These are phyloP conservation scores for Yamadazyma dendronema DNA, from an alignment of 1,139 yeast species.

Conservation along the genomic window DNA sequence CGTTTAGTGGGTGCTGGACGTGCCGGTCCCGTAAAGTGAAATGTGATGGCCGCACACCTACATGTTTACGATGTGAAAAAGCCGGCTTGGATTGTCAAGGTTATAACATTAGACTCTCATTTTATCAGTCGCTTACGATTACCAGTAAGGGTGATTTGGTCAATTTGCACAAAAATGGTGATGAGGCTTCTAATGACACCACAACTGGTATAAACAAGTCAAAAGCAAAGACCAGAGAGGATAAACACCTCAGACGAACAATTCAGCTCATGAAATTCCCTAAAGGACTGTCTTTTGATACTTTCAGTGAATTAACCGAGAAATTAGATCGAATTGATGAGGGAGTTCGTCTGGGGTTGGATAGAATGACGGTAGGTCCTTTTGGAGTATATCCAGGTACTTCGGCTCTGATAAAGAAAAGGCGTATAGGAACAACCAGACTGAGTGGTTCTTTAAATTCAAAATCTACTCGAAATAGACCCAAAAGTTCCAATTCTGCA, in stretches of 20 bases:
- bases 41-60: slow-evolving; percentile 46
- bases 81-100: slow-evolving; percentile 43
- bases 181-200: neutral
- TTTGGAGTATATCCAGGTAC: slow-evolving; percentile 20
- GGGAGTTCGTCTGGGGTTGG: slow-evolving; percentile 9
- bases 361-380: slow-evolving; percentile 28
- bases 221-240: slow-evolving; percentile 14
- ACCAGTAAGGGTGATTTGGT: slow-evolving; percentile 19
- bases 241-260: slow-evolving; percentile 35
- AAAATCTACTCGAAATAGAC: too few species aligned
- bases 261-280: slow-evolving; percentile 39
- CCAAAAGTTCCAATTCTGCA: neutral
- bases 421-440: neutral
- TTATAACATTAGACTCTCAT: slow-evolving; percentile 39
- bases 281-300: slow-evolving; percentile 27
- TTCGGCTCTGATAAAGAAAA: neutral
- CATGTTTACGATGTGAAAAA: slow-evolving; percentile 41
- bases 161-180: slow-evolving; percentile 3
- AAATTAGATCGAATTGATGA: slow-evolving; percentile 29
- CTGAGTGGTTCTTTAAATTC: too few species aligned
- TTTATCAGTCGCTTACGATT: slow-evolving; percentile 35
- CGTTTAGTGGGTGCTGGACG: slow-evolving; percentile 55
- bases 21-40: slow-evolving; percentile 50
- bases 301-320: slow-evolving; percentile 28
- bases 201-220: neutral